phyloP scores from a whole-genome alignment of 441 rosid genomes.

The Caryocar brasiliense region DNA sequence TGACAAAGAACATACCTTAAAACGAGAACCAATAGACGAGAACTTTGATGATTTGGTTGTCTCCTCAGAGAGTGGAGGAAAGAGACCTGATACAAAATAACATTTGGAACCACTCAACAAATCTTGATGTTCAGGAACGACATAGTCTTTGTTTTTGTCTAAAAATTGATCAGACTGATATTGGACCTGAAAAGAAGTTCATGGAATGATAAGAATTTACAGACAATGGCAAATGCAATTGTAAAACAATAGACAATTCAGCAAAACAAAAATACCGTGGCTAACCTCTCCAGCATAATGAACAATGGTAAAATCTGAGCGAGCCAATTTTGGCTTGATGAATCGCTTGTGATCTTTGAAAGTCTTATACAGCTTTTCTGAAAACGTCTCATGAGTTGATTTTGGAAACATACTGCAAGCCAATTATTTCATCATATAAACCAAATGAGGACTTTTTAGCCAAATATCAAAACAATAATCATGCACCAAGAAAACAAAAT shows the following conservation, averaged over 20 bases:
- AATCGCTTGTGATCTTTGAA: constrained; percentile 82
- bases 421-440: constrained; percentile 5
- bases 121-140: constrained; percentile 94
- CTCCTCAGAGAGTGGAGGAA: constrained; percentile 86
- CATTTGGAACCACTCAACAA: constrained; percentile 69
- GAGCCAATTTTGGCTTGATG: constrained; percentile 88
- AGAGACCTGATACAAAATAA: constrained; percentile 84
- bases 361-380: constrained; percentile 92
- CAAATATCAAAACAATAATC: background rate
- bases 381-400: constrained; percentile 95
- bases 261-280: no score
- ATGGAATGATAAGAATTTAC: background rate
- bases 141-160: constrained; percentile 98
- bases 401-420: constrained; percentile 92
- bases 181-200: constrained; percentile 47
- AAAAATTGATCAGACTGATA: constrained; percentile 91
- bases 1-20: constrained; percentile 23
- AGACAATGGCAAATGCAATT: background rate
- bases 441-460: no score
- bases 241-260: background rate
- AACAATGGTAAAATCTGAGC: constrained; percentile 79
- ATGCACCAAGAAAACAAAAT: background rate
- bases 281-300: constrained; percentile 98
- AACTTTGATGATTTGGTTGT: constrained; percentile 88
- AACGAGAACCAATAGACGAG: constrained; percentile 94